Percentiles rank a stretch among this genome's conserved stretches.
Conservation (phyloP, 139 green algal genomes). For the Dunaliella primolecta region DNA sequence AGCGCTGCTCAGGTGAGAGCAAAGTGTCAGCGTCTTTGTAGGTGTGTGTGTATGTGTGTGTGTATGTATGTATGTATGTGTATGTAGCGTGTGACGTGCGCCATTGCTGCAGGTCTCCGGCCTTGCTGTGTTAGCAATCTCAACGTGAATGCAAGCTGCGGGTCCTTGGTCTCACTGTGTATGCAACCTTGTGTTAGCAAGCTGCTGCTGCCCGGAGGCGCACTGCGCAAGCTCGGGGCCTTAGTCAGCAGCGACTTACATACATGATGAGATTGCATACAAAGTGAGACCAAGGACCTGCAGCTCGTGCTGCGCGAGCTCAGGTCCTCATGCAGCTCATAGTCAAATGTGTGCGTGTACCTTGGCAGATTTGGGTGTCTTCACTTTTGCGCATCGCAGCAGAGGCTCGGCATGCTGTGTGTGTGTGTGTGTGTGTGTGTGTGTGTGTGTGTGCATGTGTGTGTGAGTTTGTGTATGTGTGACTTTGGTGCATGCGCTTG, state of each 20-base stretch:
- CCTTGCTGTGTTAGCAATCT: neutral
- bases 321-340: too few species aligned
- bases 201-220: neutral
- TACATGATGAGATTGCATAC: neutral
- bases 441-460: too few species aligned
- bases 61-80: neutral
- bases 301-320: too few species aligned
- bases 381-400: too few species aligned
- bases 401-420: too few species aligned
- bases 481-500: too few species aligned
- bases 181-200: neutral
- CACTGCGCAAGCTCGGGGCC: too few species aligned
- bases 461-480: too few species aligned
- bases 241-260: neutral
- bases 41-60: neutral
- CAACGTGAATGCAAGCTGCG: neutral
- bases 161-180: neutral
- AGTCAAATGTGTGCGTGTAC: too few species aligned
- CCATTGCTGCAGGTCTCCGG: neutral
- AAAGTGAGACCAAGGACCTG: neutral
- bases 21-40: too few species aligned
- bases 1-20: conserved; percentile 1
- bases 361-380: too few species aligned
- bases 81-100: neutral
- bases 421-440: too few species aligned